Percentiles rank a stretch among this genome's conserved stretches.
These are phyloP conservation scores for Tulasnella sp. DNA, from an alignment of 768 basidiomycete genomes.

Conservation along the genomic window DNA sequence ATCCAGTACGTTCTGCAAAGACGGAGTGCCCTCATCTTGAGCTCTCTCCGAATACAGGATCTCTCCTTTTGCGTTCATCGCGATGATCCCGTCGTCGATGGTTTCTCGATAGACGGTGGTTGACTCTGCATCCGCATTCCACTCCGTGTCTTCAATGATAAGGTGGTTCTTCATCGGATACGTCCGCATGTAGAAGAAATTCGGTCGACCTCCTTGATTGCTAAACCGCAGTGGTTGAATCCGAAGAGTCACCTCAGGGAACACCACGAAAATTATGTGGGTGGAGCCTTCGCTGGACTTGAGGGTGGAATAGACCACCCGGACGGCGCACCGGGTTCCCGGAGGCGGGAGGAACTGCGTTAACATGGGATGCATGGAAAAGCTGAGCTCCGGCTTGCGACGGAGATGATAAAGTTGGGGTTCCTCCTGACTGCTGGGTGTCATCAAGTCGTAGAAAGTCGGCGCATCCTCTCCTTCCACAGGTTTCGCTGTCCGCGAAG, in stretches of 20 bases:
- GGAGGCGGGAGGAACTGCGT: not conserved
- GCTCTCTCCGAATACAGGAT: not conserved
- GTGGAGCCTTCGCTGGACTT: not conserved
- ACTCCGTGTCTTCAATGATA: not conserved
- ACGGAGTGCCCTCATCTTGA: not conserved
- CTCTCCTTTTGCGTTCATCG: not conserved
- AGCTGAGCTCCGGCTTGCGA: not conserved
- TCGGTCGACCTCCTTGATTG: not conserved
- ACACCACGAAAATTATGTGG: not conserved
- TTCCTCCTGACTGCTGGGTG: not conserved
- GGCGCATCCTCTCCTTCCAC: not conserved
- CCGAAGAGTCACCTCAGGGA: not conserved
- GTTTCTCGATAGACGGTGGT: not conserved
- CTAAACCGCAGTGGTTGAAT: not conserved
- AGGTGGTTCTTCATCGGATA: not conserved
- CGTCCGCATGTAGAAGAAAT: not conserved
- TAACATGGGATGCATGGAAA: not conserved
- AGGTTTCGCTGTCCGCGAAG: not conserved
- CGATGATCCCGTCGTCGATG: not conserved
- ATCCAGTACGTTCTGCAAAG: not conserved
- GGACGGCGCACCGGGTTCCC: not conserved
- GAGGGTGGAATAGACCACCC: not conserved
- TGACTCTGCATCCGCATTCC: not conserved
- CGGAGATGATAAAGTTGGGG: not conserved
- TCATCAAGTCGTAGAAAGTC: conserved; percentile 1